Base-by-base conservation (phyloP, 1,139 yeast genomes). In the Hyphopichia buzzinii region DNA sequence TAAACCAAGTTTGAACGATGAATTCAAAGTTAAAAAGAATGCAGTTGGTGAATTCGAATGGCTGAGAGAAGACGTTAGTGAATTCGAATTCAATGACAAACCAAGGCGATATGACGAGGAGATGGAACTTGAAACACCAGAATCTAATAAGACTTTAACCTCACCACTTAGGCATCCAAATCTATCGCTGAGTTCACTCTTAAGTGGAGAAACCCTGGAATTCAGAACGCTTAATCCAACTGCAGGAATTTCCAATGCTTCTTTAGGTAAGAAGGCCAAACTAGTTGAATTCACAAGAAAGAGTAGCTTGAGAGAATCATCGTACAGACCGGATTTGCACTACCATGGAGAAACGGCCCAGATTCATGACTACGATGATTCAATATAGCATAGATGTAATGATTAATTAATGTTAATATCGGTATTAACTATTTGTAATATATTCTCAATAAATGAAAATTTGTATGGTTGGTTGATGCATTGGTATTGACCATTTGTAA, bases 231-330 rank as follows among this genome's bases (percentile, higher is more conserved):
- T 31, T 38, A 17, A 36, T 34, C 39, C 39, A 12, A 29, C 39
- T n/a, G 33, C 29, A 16, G 41, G 54, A 36, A 39, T 47, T 17
- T 50, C 59, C 11, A 44, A 32, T 28, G 35, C 52, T 12, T 52
- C 59, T 3, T 39, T 40, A 14, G 41, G 39, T 17, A 44, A 42
- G 17, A 58, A 59, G 33, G 79, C 79, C 10, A 73, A 76, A 48
- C 57, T 77, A 41, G 79, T 77, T 33, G 76, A 76, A 38, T 76
- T 77, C 46, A 73, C 79, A 7, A 58, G 78, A 48, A 68, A 68
- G 44, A 74, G 73, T 22, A 65, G 76, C 49, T 58, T 64, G 47
- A 57, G 69, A 43, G 72, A 71, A 40, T 62, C 72, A 17, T 33
- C 38, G 16, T 55, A 59, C 38, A 57, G 57, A 35, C 63, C 64